Percentiles rank a stretch among this genome's conserved stretches.
Conservation (phyloP, 2,329 filamentous ascomycete genomes). For the Scytalidium lignicola region DNA sequence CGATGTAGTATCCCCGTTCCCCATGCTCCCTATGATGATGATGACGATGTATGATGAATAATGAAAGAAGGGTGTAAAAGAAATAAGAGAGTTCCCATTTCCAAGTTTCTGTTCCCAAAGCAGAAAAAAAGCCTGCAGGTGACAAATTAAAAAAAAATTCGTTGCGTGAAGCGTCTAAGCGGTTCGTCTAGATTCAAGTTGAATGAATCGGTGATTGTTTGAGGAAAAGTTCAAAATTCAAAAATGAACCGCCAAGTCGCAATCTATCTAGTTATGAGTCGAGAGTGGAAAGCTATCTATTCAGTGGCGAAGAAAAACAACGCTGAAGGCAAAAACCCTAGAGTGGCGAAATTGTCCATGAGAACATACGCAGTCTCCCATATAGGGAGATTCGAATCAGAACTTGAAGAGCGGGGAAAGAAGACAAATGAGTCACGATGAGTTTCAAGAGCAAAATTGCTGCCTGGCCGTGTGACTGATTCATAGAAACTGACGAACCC, state of each 20-base stretch:
- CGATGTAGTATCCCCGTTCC: background rate
- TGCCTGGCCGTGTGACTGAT: background rate
- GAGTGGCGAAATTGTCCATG: too few relatives aligned
- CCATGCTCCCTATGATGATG: background rate
- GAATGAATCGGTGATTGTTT: conserved; percentile 15
- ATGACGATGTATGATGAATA: background rate
- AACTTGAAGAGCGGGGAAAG: too few relatives aligned
- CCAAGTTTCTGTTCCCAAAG: too few relatives aligned
- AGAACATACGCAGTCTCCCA: too few relatives aligned
- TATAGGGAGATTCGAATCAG: too few relatives aligned
- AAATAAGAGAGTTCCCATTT: too few relatives aligned
- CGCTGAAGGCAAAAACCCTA: too few relatives aligned
- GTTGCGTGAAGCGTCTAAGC: background rate
- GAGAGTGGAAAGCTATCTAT: conserved; percentile 2
- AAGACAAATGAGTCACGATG: too few relatives aligned
- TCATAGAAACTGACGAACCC: conserved; percentile 18
- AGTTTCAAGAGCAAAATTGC: too few relatives aligned
- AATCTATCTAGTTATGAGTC: conserved; percentile 12
- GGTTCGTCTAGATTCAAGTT: conserved; percentile 11
- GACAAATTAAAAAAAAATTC: conserved; percentile 16
- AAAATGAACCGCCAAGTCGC: background rate
- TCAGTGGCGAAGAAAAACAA: background rate
- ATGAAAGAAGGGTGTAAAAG: background rate
- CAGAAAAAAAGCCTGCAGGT: background rate
- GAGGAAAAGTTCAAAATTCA: conserved; percentile 19